Evolutionary conservation across 2,329 filamentous ascomycete species (phyloP).

Genomic region (Daldinia eschscholtzii): DNA sequence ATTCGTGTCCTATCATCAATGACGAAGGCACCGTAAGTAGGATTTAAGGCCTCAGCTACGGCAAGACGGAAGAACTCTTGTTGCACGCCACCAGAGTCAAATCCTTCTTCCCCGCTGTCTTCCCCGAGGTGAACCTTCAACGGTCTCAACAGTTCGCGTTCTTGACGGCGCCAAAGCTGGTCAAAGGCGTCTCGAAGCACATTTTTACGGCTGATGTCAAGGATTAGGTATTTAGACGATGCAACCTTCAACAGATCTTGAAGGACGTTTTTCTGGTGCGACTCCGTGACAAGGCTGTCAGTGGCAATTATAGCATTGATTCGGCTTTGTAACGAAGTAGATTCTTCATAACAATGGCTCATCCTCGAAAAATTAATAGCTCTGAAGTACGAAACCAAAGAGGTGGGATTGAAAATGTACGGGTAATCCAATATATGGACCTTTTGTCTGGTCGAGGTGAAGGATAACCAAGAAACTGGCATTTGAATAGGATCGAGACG

Average conservation of each 20-base stretch:
- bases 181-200: conserved; percentile 82
- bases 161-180: conserved; percentile 89
- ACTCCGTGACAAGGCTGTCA: conserved; percentile 67
- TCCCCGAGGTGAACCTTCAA: conserved; percentile 90
- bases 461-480: conserved; percentile 78
- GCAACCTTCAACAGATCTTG: conserved; percentile 74
- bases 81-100: conserved; percentile 94
- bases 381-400: conserved; percentile 85
- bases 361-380: conserved; percentile 89
- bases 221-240: conserved; percentile 77
- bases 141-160: conserved; percentile 83
- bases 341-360: conserved; percentile 81
- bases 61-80: conserved; percentile 94
- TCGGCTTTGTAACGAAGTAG: conserved; percentile 68
- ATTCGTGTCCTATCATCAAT: conserved; percentile 81
- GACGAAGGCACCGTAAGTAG: conserved; percentile 83
- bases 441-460: conserved; percentile 70
- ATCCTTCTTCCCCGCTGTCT: conserved; percentile 84
- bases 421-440: conserved; percentile 84
- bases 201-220: conserved; percentile 75
- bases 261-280: conserved; percentile 71
- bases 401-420: conserved; percentile 80
- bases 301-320: conserved; percentile 69
- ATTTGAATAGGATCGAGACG: conserved; percentile 80
- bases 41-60: conserved; percentile 82